Conservation (phyloP, 2,329 filamentous ascomycete species). For the Cordyceps cateniannulata region DNA sequence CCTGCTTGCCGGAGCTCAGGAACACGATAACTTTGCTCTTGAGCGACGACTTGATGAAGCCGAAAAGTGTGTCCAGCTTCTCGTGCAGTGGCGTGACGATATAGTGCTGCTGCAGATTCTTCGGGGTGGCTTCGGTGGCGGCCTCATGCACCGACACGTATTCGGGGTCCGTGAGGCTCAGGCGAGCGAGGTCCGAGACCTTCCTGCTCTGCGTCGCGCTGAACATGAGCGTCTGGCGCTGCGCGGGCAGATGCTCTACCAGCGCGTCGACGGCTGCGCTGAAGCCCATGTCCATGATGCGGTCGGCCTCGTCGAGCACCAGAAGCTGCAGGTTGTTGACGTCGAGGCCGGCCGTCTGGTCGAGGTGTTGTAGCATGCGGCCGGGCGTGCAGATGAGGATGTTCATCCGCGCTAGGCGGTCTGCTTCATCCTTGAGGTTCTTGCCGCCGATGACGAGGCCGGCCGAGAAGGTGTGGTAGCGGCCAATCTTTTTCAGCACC, state of each 20-base stretch:
- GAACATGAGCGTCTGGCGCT: slow-evolving; percentile 88
- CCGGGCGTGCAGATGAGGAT: slow-evolving; percentile 94
- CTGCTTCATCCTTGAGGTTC: slow-evolving; percentile 78
- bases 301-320: slow-evolving; percentile 90
- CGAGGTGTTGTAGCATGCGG: slow-evolving; percentile 89
- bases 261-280: slow-evolving; percentile 86
- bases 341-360: slow-evolving; percentile 85
- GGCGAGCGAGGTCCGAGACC: slow-evolving; percentile 81
- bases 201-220: slow-evolving; percentile 94
- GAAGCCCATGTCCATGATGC: slow-evolving; percentile 98
- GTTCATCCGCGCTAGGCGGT: slow-evolving; percentile 85
- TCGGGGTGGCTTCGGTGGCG: slow-evolving; percentile 71
- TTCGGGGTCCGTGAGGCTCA: slow-evolving; percentile 85
- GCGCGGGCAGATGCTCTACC: slow-evolving; percentile 78
- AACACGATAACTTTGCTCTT: slow-evolving; percentile 96
- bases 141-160: slow-evolving; percentile 92
- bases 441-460: slow-evolving; percentile 93
- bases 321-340: slow-evolving; percentile 88
- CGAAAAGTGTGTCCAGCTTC: slow-evolving; percentile 87
- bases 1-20: slow-evolving; percentile 90
- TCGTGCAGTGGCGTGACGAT: slow-evolving; percentile 76
- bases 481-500: slow-evolving; percentile 82
- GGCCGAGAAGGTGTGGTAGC: slow-evolving; percentile 84
- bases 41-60: slow-evolving; percentile 84
- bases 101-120: slow-evolving; percentile 84